Evolutionary conservation across 2,329 filamentous ascomycete species (phyloP).

Genomic region (Achaetomium macrosporum): DNA sequence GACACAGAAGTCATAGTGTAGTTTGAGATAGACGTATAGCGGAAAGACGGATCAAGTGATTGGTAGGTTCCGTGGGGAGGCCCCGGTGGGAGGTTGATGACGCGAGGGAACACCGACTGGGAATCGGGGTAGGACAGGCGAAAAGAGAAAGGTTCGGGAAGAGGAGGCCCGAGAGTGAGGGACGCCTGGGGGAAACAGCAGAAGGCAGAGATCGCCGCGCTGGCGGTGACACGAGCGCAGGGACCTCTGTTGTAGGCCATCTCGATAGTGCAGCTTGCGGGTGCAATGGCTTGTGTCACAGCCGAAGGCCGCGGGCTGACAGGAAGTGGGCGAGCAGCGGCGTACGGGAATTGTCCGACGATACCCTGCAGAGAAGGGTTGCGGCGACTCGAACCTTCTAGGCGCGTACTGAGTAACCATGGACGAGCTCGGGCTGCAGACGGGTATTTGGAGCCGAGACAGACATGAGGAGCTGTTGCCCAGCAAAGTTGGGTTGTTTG

Average conservation of each 20-base stretch:
- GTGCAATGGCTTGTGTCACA: conserved; percentile 5
- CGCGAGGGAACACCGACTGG: neutral
- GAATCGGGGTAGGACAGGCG: neutral
- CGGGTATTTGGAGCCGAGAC: conserved; percentile 1
- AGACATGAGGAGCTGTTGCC: neutral
- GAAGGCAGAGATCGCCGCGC: neutral
- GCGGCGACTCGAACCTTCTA: conserved; percentile 3
- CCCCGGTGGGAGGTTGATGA: neutral
- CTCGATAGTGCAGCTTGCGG: conserved; percentile 14
- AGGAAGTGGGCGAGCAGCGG: neutral
- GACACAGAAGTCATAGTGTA: neutral
- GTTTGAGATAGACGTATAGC: conserved; percentile 5
- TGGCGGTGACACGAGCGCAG: neutral
- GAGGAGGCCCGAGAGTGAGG: neutral
- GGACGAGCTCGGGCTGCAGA: neutral
- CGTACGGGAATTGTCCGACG: conserved; percentile 8
- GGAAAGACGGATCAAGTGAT: neutral
- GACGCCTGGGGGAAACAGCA: neutral
- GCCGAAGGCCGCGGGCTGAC: neutral
- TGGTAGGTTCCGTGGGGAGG: neutral
- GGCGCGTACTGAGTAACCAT: neutral
- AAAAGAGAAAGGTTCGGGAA: neutral
- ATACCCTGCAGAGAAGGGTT: conserved; percentile 7
- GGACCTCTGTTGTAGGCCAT: neutral
- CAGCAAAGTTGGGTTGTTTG: neutral